These are phyloP conservation scores for Pseudozyma hubeiensis DNA, from an alignment of 1,284 basidiomycete genomes.

Conservation along the genomic window DNA sequence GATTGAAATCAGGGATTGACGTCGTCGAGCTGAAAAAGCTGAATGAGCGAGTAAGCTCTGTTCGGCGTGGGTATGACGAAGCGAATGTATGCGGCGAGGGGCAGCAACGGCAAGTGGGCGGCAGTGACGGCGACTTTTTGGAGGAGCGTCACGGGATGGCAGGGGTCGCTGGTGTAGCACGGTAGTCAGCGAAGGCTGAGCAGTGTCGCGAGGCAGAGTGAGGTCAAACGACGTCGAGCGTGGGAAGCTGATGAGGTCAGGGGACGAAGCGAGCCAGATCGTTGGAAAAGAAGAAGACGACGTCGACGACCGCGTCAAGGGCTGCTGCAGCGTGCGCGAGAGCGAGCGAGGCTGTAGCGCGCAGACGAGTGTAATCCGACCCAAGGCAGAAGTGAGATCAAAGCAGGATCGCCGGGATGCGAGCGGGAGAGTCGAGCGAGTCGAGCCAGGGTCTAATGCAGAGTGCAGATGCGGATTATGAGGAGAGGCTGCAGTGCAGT, in stretches of 20 bases:
- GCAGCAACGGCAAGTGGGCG: constrained; percentile 5
- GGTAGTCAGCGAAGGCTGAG: background rate
- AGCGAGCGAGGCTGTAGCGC: no score
- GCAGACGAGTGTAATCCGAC: background rate
- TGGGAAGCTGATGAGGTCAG: constrained; percentile 3
- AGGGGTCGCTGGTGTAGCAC: background rate
- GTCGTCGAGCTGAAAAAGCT: constrained; percentile 19
- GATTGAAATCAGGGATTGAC: constrained; percentile 10
- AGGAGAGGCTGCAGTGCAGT: background rate
- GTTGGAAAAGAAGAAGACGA: background rate
- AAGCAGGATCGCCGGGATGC: background rate
- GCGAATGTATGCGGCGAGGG: background rate
- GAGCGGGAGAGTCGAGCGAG: background rate
- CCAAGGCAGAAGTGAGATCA: background rate
- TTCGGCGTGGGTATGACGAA: background rate
- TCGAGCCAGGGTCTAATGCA: no score
- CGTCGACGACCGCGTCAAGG: background rate
- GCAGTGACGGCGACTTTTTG: background rate
- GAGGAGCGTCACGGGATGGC: no score
- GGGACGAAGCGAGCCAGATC: constrained; percentile 4
- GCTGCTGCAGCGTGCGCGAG: background rate
- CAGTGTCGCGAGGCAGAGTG: background rate
- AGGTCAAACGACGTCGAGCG: background rate
- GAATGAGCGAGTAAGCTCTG: constrained; percentile 25
- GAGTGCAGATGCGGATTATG: no score